Conservation (phyloP, 768 basidiomycete genomes). For the Symmetrospora coprosmae region DNA sequence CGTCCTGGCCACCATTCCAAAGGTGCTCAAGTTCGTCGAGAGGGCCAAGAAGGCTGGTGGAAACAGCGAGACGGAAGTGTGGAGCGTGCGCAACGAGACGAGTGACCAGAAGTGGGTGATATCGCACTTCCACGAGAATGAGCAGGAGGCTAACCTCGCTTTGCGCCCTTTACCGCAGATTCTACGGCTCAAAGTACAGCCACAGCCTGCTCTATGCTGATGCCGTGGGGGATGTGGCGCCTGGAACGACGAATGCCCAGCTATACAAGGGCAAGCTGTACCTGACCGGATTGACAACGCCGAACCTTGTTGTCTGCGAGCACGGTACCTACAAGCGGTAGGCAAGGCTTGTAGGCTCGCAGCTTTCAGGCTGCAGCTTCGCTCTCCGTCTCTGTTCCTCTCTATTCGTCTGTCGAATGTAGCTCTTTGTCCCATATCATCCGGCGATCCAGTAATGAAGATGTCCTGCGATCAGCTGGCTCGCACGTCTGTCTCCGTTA, state of each 20-base stretch:
- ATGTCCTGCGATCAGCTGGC: too few species aligned
- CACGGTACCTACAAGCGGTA: background rate
- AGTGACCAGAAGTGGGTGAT: conserved; percentile 38
- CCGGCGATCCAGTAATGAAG: too few species aligned
- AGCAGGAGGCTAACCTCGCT: conserved; percentile 44
- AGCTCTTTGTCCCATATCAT: too few species aligned
- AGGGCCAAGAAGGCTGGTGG: conserved; percentile 3
- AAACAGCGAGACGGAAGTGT: background rate
- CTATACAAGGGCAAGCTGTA: conserved; percentile 43
- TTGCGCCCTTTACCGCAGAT: conserved; percentile 8
- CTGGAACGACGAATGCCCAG: conserved; percentile 47
- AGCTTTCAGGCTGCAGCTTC: too few species aligned
- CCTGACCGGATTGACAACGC: conserved; percentile 42
- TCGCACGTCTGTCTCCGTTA: too few species aligned
- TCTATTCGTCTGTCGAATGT: too few species aligned
- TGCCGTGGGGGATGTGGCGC: conserved; percentile 45
- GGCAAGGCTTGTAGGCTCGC: too few species aligned
- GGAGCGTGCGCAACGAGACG: conserved; percentile 38
- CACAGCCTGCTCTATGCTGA: conserved; percentile 51
- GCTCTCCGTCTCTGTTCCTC: too few species aligned
- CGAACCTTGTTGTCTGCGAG: conserved; percentile 1
- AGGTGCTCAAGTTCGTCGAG: conserved; percentile 35
- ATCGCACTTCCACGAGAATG: conserved; percentile 45
- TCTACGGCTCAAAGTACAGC: conserved; percentile 24
- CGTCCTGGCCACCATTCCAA: conserved; percentile 49